A percentile compares a stretch with the other conserved stretches of the same genome.
Conservation (phyloP, 495 filamentous ascomycete species). For the Penicillium simplicissimum region DNA sequence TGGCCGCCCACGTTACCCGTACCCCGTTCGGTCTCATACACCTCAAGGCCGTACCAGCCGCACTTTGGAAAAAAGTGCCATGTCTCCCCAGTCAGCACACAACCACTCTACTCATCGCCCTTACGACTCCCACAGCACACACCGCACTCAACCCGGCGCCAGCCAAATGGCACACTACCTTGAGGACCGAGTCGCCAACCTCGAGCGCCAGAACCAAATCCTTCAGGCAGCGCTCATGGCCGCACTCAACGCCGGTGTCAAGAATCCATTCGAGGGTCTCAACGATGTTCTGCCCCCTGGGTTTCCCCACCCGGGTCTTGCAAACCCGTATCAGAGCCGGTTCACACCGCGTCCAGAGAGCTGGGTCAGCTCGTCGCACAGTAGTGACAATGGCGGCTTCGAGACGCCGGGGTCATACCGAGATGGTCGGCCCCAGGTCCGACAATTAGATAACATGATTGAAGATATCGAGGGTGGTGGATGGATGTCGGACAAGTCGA, state of each 20-base stretch:
- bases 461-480: constrained; percentile 41
- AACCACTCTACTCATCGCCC: constrained; percentile 27
- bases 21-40: constrained; percentile 22
- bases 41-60: constrained; percentile 28
- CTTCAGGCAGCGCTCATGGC: constrained; percentile 48
- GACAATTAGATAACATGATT: constrained; percentile 42
- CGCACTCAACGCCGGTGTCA: constrained; percentile 38
- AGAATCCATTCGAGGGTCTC: constrained; percentile 30
- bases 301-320: constrained; percentile 8
- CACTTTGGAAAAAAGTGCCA: constrained; percentile 27
- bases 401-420: constrained; percentile 20
- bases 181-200: constrained; percentile 42
- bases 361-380: constrained; percentile 38
- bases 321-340: constrained; percentile 18
- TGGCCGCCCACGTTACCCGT: constrained; percentile 12
- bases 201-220: constrained; percentile 49
- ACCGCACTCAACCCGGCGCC: constrained; percentile 12
- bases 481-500: constrained; percentile 42
- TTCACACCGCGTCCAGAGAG: constrained; percentile 32
- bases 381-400: constrained; percentile 29
- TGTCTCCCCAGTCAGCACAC: constrained; percentile 28
- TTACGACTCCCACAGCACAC: constrained; percentile 25
- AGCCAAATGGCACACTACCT: constrained; percentile 22
- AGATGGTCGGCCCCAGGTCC: constrained; percentile 28
- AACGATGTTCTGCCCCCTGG: constrained; percentile 21